phyloP scores from a whole-genome alignment of 2,329 filamentous ascomycete genomes.

The Botrytis medusae region DNA sequence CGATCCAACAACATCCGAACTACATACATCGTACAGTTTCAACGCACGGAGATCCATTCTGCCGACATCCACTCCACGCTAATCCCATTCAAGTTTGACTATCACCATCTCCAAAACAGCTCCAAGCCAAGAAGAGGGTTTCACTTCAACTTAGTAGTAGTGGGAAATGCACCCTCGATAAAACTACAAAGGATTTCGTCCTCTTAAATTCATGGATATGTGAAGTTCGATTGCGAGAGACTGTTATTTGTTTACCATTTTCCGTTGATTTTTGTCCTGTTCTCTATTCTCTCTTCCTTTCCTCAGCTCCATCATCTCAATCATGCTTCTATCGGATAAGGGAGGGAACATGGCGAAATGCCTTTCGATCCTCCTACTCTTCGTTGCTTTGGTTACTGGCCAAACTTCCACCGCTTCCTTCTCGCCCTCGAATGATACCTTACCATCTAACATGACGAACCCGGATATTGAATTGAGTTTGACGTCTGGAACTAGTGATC shows the following conservation, averaged over 20 bases:
- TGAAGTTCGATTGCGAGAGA: neutral
- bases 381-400: conserved; percentile 29
- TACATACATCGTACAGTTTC: neutral
- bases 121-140: conserved; percentile 13
- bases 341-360: conserved; percentile 29
- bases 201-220: conserved; percentile 9
- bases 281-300: conserved; percentile 5
- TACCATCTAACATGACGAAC: conserved; percentile 27
- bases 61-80: conserved; percentile 1
- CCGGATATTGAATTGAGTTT: conserved; percentile 28
- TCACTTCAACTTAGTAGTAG: conserved; percentile 6
- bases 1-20: neutral
- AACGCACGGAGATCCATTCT: conserved; percentile 3
- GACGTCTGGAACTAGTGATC: conserved; percentile 17
- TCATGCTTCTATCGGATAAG: conserved; percentile 36
- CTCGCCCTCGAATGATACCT: conserved; percentile 33
- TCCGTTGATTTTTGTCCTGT: neutral
- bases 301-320: conserved; percentile 14
- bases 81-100: neutral
- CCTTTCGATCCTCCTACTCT: conserved; percentile 27
- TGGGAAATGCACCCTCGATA: conserved; percentile 6
- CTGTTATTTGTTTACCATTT: neutral
- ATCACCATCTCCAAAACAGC: neutral
- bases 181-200: neutral
- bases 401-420: conserved; percentile 28